Percentiles rank a stretch among this genome's conserved stretches.
Evolutionary conservation across 768 basidiomycete genomes (phyloP).

Genomic region (Leccinum truebloodii): DNA sequence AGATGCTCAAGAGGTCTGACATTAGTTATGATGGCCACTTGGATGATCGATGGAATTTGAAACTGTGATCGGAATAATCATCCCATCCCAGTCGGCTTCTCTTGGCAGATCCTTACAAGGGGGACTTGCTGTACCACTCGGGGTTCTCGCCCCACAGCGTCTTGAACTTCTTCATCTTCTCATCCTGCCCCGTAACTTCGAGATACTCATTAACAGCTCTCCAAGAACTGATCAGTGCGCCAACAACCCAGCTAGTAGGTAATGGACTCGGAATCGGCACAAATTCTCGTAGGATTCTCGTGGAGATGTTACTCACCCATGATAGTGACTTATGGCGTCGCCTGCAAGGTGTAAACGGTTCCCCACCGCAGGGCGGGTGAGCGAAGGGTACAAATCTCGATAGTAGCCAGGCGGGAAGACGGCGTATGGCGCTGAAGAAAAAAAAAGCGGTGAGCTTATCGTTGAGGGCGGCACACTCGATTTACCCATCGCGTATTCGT

Average conservation of each 20-base stretch:
- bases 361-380: neutral
- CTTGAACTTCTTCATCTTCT: neutral
- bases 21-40: too few species aligned
- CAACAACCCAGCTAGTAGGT: neutral
- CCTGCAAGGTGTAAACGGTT: conserved; percentile 5
- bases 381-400: neutral
- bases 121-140: neutral
- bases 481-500: neutral
- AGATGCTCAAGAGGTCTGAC: neutral
- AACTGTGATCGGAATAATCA: too few species aligned
- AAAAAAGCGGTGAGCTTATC: neutral
- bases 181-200: neutral
- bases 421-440: neutral
- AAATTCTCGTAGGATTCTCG: neutral
- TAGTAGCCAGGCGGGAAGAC: neutral
- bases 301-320: neutral
- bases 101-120: neutral
- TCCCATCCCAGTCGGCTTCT: too few species aligned
- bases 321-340: neutral
- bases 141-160: neutral
- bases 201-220: neutral
- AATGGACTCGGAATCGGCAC: neutral
- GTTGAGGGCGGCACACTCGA: neutral
- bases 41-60: too few species aligned
- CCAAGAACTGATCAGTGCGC: neutral